Conservation (phyloP, 768 basidiomycete species). For the Rhodotorula babjevae region DNA sequence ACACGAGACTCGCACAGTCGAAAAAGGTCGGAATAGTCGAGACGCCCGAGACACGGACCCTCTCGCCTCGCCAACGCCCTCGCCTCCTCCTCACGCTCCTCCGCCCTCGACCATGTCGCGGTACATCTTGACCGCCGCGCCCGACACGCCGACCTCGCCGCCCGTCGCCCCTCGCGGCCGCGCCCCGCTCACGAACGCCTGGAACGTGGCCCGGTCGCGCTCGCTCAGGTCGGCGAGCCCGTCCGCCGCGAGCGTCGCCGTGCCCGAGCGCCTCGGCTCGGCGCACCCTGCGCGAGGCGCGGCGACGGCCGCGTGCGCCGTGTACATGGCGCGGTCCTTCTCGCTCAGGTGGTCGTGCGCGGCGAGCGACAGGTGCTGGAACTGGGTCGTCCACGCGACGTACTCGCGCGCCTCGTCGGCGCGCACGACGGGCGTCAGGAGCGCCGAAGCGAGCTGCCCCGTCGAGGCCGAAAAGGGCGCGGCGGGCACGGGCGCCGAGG, state of each 20-base stretch:
- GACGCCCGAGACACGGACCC: too few species aligned
- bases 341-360: slow-evolving; percentile 28
- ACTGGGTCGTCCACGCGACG: slow-evolving; percentile 38
- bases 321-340: slow-evolving; percentile 31
- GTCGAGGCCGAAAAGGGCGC: slow-evolving; percentile 25
- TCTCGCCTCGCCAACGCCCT: neutral
- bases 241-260: neutral
- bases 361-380: slow-evolving; percentile 27
- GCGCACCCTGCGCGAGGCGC: too few species aligned
- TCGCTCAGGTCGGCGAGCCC: slow-evolving; percentile 18
- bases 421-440: slow-evolving; percentile 35
- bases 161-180: neutral
- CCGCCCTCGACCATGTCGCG: neutral
- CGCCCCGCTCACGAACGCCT: neutral
- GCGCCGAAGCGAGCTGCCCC: slow-evolving; percentile 31
- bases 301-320: neutral
- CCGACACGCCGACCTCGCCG: neutral
- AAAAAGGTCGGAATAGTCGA: too few species aligned
- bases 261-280: neutral
- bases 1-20: too few species aligned
- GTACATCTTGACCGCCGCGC: neutral
- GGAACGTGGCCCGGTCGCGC: slow-evolving; percentile 1
- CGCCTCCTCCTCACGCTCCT: neutral
- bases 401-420: slow-evolving; percentile 41
- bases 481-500: neutral